phyloP scores from a whole-genome alignment of 2,329 filamentous ascomycete genomes.

The Orbilia ellipsospora region DNA sequence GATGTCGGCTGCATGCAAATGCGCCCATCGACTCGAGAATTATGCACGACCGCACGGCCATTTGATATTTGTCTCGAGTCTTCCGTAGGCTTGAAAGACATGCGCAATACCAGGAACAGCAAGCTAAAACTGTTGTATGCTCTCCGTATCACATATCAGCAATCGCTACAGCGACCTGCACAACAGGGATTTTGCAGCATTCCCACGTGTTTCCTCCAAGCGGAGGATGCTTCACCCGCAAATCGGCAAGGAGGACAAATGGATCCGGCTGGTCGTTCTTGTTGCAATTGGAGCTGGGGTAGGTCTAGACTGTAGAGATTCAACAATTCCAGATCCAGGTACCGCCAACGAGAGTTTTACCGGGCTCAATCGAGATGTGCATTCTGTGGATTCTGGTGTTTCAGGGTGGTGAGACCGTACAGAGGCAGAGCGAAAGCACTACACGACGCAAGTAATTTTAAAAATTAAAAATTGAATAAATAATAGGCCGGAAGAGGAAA shows the following conservation, averaged over 20 bases:
- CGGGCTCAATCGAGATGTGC: constrained; percentile 42
- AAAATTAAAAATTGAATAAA: constrained; percentile 1
- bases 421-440: constrained; percentile 13
- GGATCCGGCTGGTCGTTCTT: constrained; percentile 45
- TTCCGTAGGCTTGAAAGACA: constrained; percentile 4
- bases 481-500: constrained; percentile 27
- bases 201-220: constrained; percentile 55
- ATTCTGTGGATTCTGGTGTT: constrained; percentile 45
- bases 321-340: constrained; percentile 52
- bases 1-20: constrained; percentile 55
- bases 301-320: constrained; percentile 41
- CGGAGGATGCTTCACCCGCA: constrained; percentile 55
- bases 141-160: constrained; percentile 51
- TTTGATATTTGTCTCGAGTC: constrained; percentile 9
- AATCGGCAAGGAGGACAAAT: constrained; percentile 54
- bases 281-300: constrained; percentile 38
- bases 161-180: constrained; percentile 51
- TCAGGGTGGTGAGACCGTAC: constrained; percentile 44
- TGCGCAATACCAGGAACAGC: constrained; percentile 46
- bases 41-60: constrained; percentile 53
- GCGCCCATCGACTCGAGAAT: constrained; percentile 40
- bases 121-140: constrained; percentile 35
- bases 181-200: constrained; percentile 53
- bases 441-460: too few species aligned
- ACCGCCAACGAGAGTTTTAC: constrained; percentile 53